A percentile compares a stretch with the other conserved stretches of the same genome.
Conservation (phyloP, 805 yeast genomes). For the Saccharomycopsis fibuligera region DNA sequence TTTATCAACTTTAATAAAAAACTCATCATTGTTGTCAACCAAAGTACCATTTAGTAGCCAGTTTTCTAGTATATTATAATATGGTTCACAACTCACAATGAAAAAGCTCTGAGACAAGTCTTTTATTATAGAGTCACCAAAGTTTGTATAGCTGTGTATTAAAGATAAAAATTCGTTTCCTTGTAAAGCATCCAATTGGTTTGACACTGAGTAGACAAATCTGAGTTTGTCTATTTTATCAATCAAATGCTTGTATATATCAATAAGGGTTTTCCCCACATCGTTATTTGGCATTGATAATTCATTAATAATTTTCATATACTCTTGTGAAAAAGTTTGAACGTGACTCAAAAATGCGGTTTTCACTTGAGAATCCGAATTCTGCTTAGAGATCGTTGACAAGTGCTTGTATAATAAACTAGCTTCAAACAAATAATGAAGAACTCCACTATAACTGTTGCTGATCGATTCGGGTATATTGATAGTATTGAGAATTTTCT, state of each 20-base stretch:
- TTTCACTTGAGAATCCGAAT: constrained; percentile 44
- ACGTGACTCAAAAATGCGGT: constrained; percentile 54
- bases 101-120: constrained; percentile 40
- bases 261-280: constrained; percentile 26
- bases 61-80: constrained; percentile 46
- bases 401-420: constrained; percentile 58
- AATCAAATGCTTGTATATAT: constrained; percentile 33
- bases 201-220: constrained; percentile 41
- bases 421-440: constrained; percentile 60
- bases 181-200: constrained; percentile 27
- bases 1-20: constrained; percentile 38
- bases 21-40: constrained; percentile 48
- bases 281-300: constrained; percentile 34
- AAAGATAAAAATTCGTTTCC: constrained; percentile 52
- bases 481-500: constrained; percentile 26
- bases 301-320: constrained; percentile 37
- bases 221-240: constrained; percentile 54
- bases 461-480: constrained; percentile 48
- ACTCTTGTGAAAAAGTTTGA: constrained; percentile 35
- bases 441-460: constrained; percentile 48
- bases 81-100: constrained; percentile 46
- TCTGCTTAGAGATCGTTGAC: constrained; percentile 28
- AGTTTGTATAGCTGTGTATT: constrained; percentile 42
- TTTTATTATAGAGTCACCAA: constrained; percentile 57
- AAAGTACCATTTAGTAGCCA: constrained; percentile 73